Evolutionary conservation across 257 asterid genomes (phyloP).

Genomic region (Mitragyna speciosa): DNA sequence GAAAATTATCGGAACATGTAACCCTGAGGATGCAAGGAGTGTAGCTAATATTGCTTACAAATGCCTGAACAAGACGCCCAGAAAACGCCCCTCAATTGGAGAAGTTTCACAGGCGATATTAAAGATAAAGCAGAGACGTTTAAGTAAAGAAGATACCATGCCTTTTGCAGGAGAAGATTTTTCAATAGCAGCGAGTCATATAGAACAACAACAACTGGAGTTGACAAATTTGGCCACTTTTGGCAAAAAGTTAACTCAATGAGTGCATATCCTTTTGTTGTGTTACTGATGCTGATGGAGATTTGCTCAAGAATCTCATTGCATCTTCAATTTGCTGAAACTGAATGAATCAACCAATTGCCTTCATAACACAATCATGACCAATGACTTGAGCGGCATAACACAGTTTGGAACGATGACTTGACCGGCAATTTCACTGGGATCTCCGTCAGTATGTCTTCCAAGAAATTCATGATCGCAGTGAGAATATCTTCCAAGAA

Average conservation of each 20-base stretch:
- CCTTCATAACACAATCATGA: not conserved
- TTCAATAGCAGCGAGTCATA: slow-evolving; percentile 62
- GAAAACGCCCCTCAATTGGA: slow-evolving; percentile 73
- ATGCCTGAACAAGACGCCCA: slow-evolving; percentile 65
- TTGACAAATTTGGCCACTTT: slow-evolving; percentile 57
- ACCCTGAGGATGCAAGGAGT: slow-evolving; percentile 62
- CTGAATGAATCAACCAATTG: not conserved
- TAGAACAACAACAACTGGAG: slow-evolving; percentile 73
- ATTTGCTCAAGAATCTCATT: not conserved
- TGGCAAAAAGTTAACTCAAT: slow-evolving; percentile 32
- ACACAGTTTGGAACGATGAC: not conserved
- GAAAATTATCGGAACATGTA: slow-evolving; percentile 63
- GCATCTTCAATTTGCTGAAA: not conserved
- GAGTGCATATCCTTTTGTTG: not conserved
- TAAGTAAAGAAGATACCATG: slow-evolving; percentile 60
- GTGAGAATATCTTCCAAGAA: not conserved
- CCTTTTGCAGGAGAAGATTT: slow-evolving; percentile 60
- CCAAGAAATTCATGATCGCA: not conserved
- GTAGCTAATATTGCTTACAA: slow-evolving; percentile 72
- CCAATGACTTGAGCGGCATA: no score
- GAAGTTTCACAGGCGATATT: slow-evolving; percentile 81
- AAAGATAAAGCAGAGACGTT: slow-evolving; percentile 63
- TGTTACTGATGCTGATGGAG: not conserved
- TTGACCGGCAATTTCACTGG: not conserved
- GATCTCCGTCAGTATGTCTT: not conserved